phyloP scores from a whole-genome alignment of 2,329 filamentous ascomycete species.

The Phyllosticta citriasiana region DNA sequence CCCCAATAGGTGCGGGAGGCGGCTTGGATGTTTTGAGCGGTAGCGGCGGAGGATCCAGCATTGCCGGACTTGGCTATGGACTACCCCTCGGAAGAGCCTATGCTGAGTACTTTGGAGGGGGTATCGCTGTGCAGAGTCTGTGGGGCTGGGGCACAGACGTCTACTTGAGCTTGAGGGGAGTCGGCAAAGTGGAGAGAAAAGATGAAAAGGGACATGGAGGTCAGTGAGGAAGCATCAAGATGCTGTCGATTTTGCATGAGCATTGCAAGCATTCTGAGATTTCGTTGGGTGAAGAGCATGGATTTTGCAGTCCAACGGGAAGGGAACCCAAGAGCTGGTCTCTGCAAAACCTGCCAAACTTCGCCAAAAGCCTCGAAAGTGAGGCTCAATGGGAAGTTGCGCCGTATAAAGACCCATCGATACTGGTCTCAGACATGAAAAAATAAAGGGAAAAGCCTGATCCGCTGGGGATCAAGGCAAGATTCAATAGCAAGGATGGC shows the following conservation, averaged over 20 bases:
- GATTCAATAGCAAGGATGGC: neutral
- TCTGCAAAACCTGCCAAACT: neutral
- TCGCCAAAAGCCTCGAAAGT: neutral
- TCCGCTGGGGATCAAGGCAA: neutral
- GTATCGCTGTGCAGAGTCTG: constrained; percentile 87
- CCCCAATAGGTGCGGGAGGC: constrained; percentile 30
- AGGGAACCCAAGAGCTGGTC: neutral
- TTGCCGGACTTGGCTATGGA: constrained; percentile 89
- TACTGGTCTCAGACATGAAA: neutral
- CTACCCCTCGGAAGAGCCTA: constrained; percentile 85
- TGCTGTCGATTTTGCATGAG: neutral
- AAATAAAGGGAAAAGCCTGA: neutral
- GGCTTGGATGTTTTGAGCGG: constrained; percentile 56
- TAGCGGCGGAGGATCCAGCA: constrained; percentile 5
- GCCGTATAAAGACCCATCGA: no score
- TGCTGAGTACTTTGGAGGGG: constrained; percentile 95
- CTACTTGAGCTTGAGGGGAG: constrained; percentile 52
- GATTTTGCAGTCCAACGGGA: neutral
- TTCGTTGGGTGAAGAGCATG: no score
- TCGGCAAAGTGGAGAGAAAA: constrained; percentile 34
- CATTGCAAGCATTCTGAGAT: neutral
- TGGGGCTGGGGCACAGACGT: constrained; percentile 82
- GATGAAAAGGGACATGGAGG: neutral
- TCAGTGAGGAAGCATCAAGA: neutral
- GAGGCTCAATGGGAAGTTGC: no score